These are phyloP conservation scores for Sporothrix protearum DNA, from an alignment of 2,329 filamentous ascomycete species.

Conservation along the genomic window DNA sequence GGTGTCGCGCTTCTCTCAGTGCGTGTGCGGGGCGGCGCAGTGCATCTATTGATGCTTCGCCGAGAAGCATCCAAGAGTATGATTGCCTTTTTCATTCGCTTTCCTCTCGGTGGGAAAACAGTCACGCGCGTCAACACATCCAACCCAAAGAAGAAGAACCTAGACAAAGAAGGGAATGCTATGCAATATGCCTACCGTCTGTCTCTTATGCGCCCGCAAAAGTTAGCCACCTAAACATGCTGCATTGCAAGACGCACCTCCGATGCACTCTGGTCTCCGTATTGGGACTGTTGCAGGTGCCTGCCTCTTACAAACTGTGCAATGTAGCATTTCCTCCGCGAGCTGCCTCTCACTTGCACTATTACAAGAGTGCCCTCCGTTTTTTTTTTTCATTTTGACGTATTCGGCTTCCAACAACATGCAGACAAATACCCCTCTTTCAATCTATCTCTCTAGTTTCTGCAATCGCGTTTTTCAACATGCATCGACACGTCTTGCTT, in stretches of 20 bases:
- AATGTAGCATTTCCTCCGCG: not conserved
- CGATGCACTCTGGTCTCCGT: conserved; percentile 8
- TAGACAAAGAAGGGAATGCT: not conserved
- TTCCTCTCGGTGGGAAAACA: not conserved
- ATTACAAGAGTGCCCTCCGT: not conserved
- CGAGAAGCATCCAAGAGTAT: not conserved
- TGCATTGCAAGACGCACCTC: conserved; percentile 2
- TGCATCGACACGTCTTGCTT: conserved; percentile 16
- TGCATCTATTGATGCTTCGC: not conserved
- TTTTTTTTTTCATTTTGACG: not conserved
- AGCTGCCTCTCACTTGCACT: not conserved
- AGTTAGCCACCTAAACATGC: not conserved
- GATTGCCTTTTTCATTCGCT: not conserved
- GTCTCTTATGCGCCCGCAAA: not conserved
- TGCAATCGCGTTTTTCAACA: conserved; percentile 12
- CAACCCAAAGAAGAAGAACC: not conserved
- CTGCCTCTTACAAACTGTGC: not conserved
- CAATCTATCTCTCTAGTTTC: not conserved
- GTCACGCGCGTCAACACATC: conserved; percentile 13
- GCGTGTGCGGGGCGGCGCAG: not conserved
- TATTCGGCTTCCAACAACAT: not conserved
- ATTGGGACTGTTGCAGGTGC: conserved; percentile 17
- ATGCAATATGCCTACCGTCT: not conserved
- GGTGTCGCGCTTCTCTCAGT: not conserved
- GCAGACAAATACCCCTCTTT: conserved; percentile 12